Conservation (phyloP, 768 basidiomycete genomes). For the Xerocomellus chrysenteron region DNA sequence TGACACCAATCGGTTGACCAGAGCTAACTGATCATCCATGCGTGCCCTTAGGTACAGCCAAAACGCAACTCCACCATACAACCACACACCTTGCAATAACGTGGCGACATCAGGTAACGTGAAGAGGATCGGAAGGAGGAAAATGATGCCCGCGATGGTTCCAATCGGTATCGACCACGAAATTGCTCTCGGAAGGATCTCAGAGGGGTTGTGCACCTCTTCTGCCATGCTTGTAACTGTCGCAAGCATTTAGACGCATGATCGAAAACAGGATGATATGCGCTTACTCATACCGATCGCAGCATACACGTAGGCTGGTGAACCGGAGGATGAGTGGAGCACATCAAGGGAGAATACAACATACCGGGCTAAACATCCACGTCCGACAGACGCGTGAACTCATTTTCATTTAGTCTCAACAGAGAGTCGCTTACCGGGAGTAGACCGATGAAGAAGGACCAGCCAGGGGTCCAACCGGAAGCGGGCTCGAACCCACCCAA, state of each 20-base stretch:
- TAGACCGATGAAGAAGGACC: slow-evolving; percentile 68
- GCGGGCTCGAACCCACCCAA: slow-evolving; percentile 59
- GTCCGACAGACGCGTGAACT: neutral
- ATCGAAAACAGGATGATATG: neutral
- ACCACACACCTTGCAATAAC: slow-evolving; percentile 47
- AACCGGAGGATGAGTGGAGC: slow-evolving; percentile 15
- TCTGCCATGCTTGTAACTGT: slow-evolving; percentile 66
- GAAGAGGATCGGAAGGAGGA: slow-evolving; percentile 62
- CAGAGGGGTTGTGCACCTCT: slow-evolving; percentile 58
- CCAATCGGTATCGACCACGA: slow-evolving; percentile 54
- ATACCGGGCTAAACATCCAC: slow-evolving; percentile 27
- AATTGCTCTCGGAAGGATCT: slow-evolving; percentile 55
- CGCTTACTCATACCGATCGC: slow-evolving; percentile 61
- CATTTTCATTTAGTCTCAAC: neutral
- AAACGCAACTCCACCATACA: neutral
- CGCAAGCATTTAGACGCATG: neutral
- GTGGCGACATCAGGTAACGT: slow-evolving; percentile 58
- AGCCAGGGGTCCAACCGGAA: slow-evolving; percentile 68
- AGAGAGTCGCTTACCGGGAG: slow-evolving; percentile 43
- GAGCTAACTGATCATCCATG: slow-evolving; percentile 43
- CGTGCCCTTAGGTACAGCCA: neutral
- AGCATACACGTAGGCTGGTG: slow-evolving; percentile 51
- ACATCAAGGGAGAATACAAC: neutral
- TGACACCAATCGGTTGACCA: slow-evolving; percentile 62
- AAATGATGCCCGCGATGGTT: slow-evolving; percentile 49